These are phyloP conservation scores for Plantago elongata DNA, from an alignment of 257 asterid genomes.

Conservation along the genomic window DNA sequence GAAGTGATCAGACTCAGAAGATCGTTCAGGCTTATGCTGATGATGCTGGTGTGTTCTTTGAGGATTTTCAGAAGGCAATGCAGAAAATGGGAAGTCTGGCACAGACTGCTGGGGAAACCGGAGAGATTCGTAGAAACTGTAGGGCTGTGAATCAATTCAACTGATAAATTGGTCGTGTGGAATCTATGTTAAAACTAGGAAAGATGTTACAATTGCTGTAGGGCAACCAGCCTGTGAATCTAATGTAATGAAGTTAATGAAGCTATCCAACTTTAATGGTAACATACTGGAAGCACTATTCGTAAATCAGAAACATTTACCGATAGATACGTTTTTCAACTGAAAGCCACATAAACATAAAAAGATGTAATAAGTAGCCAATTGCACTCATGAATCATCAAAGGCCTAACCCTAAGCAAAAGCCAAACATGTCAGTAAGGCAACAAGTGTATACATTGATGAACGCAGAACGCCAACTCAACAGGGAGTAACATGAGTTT, in stretches of 20 bases:
- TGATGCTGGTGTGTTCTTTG: constrained; percentile 31
- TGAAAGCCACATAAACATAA: too few relatives aligned
- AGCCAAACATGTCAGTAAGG: too few relatives aligned
- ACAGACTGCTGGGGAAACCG: constrained; percentile 31
- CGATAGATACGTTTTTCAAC: too few relatives aligned
- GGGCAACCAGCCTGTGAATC: too few relatives aligned
- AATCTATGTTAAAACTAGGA: background rate
- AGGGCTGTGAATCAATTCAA: constrained; percentile 39
- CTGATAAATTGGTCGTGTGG: background rate
- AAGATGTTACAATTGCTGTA: background rate
- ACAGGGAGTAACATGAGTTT: too few relatives aligned
- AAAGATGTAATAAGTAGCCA: too few relatives aligned
- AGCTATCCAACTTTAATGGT: background rate
- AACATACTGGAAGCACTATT: background rate
- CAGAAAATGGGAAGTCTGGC: constrained; percentile 60
- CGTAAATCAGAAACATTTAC: too few relatives aligned
- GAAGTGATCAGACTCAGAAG: constrained; percentile 28
- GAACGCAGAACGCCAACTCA: too few relatives aligned
- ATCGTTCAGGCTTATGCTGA: constrained; percentile 40
- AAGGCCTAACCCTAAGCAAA: too few relatives aligned
- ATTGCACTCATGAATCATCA: too few relatives aligned
- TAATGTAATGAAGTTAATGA: constrained; percentile 5
- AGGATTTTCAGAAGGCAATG: constrained; percentile 61
- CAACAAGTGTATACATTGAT: too few relatives aligned
- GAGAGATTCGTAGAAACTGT: constrained; percentile 63